phyloP scores from a whole-genome alignment of 23 red algal genomes.

The Pyropia haitanensis region DNA sequence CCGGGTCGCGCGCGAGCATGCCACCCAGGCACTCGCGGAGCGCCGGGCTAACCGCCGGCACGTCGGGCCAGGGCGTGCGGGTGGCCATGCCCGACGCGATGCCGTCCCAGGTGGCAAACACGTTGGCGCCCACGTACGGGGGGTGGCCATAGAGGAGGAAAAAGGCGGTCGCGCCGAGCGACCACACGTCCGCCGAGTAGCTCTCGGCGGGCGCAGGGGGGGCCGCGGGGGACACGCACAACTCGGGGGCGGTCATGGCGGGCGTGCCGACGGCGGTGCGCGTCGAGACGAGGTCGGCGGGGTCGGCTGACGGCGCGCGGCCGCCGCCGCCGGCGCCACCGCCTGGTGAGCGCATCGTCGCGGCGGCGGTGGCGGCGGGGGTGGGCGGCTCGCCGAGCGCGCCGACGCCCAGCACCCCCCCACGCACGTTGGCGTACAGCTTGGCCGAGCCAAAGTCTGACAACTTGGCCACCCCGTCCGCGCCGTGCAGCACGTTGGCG shows the following conservation, averaged over 20 bases:
- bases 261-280: slow-evolving; percentile 2
- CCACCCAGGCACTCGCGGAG: too few relatives aligned
- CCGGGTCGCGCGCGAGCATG: too few relatives aligned
- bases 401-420: too few relatives aligned
- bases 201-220: background rate
- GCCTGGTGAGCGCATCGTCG: too few relatives aligned
- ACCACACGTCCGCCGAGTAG: slow-evolving; percentile 3
- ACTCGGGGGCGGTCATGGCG: background rate
- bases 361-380: too few relatives aligned
- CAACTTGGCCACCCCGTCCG: slow-evolving; percentile 3
- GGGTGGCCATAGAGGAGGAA: background rate
- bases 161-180: background rate
- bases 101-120: too few relatives aligned
- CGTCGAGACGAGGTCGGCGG: background rate
- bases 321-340: too few relatives aligned
- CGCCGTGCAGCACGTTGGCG: slow-evolving; percentile 17
- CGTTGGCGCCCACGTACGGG: background rate
- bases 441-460: slow-evolving; percentile 18
- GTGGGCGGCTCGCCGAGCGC: too few relatives aligned
- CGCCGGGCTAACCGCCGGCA: too few relatives aligned
- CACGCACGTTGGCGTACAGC: background rate
- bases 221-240: background rate
- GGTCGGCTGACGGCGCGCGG: too few relatives aligned
- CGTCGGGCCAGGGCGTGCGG: too few relatives aligned
- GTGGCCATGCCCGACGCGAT: too few relatives aligned